Percentiles rank a stretch among this genome's conserved stretches.
Conservation (phyloP, 306 rosid genomes). For the Vigna unguiculata region DNA sequence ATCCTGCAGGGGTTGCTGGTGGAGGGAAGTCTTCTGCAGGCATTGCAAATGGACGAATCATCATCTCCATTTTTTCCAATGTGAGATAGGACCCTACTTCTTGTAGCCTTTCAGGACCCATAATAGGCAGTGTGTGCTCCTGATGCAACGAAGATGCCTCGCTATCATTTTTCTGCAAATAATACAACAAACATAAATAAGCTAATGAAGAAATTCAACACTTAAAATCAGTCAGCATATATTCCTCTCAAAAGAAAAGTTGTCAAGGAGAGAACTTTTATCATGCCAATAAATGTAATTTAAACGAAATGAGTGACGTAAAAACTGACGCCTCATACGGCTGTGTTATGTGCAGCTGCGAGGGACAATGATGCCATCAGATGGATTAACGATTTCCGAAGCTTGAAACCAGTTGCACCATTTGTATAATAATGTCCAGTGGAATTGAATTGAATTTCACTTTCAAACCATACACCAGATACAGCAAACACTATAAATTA, state of each 20-base stretch:
- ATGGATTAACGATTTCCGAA: slow-evolving; percentile 7
- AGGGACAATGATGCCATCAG: background rate
- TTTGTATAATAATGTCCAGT: background rate
- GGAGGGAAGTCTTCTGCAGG: slow-evolving; percentile 99
- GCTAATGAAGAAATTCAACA: slow-evolving; percentile 25
- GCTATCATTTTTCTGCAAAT: slow-evolving; percentile 71
- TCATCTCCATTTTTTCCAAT: slow-evolving; percentile 80
- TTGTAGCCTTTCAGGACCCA: slow-evolving; percentile 99
- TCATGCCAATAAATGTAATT: slow-evolving; percentile 18
- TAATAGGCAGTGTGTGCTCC: slow-evolving; percentile 93
- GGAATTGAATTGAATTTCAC: slow-evolving; percentile 32
- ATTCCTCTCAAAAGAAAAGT: slow-evolving; percentile 15
- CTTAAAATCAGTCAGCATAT: background rate
- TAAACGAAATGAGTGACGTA: background rate
- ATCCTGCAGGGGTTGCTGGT: slow-evolving; percentile 83
- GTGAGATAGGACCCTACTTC: slow-evolving; percentile 90
- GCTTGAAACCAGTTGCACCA: slow-evolving; percentile 18
- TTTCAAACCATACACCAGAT: slow-evolving; percentile 22
- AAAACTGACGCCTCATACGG: background rate
- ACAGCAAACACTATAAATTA: slow-evolving; percentile 1
- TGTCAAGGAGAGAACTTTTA: slow-evolving; percentile 1
- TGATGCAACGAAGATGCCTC: slow-evolving; percentile 85
- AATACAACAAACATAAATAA: slow-evolving; percentile 39
- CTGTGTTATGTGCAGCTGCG: too few relatives aligned
- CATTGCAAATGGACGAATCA: slow-evolving; percentile 93